Conservation (phyloP, 805 yeast species). For the Tetrapisispora nanseiensis region DNA sequence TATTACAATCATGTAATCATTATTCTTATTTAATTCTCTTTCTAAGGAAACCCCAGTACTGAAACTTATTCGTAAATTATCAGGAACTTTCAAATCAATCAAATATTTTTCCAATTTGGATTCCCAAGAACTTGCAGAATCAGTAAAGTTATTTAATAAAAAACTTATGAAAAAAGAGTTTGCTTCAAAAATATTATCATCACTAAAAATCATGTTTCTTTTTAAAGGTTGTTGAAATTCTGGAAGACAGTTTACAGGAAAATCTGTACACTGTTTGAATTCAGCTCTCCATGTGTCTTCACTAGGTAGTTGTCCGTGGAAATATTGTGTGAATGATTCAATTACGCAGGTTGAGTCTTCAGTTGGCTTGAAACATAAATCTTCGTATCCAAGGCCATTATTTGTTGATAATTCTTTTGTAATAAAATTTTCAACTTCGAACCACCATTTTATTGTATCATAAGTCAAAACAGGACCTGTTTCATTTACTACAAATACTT, state of each 20-base stretch:
- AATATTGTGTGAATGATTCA: constrained; percentile 85
- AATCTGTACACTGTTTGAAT: constrained; percentile 51
- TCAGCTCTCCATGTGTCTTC: constrained; percentile 42
- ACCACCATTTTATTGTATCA: constrained; percentile 80
- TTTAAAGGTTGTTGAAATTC: constrained; percentile 83
- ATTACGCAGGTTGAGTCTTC: constrained; percentile 67
- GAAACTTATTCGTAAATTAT: constrained; percentile 58
- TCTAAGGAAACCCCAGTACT: constrained; percentile 78
- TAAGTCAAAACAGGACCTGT: constrained; percentile 63
- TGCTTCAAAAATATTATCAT: constrained; percentile 45
- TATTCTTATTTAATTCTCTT: constrained; percentile 72
- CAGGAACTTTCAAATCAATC: constrained; percentile 39
- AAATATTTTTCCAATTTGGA: constrained; percentile 49
- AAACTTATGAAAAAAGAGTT: constrained; percentile 71
- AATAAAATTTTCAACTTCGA: constrained; percentile 57
- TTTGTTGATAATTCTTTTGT: constrained; percentile 23
- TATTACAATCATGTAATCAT: constrained; percentile 61
- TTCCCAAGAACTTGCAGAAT: constrained; percentile 54
- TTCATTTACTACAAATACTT: constrained; percentile 61
- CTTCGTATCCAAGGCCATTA: constrained; percentile 37
- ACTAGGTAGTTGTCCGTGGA: constrained; percentile 50
- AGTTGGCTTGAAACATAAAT: constrained; percentile 75
- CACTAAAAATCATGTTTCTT: constrained; percentile 60
- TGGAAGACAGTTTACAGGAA: constrained; percentile 88
- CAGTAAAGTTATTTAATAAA: constrained; percentile 48